Evolutionary conservation across 306 rosid species (phyloP).

Genomic region (Cicer pinnatifidum): DNA sequence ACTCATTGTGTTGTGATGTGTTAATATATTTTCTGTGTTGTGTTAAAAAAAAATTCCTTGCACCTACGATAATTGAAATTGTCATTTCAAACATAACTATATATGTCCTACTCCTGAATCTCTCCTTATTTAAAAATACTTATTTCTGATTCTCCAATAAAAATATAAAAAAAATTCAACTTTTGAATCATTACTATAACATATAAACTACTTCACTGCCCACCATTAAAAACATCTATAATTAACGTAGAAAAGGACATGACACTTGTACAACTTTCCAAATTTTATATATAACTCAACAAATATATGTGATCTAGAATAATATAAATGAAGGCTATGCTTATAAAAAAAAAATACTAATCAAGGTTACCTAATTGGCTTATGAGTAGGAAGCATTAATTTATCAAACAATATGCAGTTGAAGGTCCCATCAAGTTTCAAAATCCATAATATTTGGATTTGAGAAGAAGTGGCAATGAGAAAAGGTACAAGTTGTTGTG

Average conservation of each 20-base stretch:
- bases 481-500: slow-evolving; percentile 1
- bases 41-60: not conserved
- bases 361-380: slow-evolving; percentile 3
- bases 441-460: slow-evolving; percentile 14
- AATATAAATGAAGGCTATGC: not conserved
- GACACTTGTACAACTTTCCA: not conserved
- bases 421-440: slow-evolving; percentile 40
- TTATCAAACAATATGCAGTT: slow-evolving; percentile 33
- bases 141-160: no score
- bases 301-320: not conserved
- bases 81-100: not conserved
- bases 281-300: not conserved
- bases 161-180: not conserved
- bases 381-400: slow-evolving; percentile 19
- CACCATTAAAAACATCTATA: not conserved
- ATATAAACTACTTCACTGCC: not conserved
- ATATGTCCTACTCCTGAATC: not conserved
- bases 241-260: not conserved
- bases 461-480: not conserved
- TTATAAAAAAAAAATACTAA: not conserved
- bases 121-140: not conserved
- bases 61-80: slow-evolving; percentile 8
- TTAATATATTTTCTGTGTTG: no score
- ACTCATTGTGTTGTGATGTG: no score
- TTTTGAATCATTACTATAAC: slow-evolving; percentile 2